Evolutionary conservation across 208 protist species (phyloP), one percentile per base, ranked within the genome.

Genomic region (Naegleria fowleri): DNA sequence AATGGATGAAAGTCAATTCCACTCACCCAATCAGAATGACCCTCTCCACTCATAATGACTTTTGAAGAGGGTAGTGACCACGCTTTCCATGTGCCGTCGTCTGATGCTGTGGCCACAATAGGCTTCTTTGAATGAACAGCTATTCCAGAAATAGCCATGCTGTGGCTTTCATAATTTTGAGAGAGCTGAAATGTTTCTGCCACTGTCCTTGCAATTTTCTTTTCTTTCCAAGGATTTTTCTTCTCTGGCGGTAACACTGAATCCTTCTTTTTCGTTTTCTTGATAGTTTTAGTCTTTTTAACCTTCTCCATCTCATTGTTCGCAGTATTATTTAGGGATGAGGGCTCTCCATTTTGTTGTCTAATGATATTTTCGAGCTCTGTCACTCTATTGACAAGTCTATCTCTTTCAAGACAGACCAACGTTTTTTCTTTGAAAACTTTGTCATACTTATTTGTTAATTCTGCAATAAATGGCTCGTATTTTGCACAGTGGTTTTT

Each of bases 81-180:
- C 76, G 99, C 94, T 22, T 98, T 98, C 98, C 98, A 99, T 33
- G 96, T 97, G 52, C 94, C 92, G 90, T 99, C 98, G 91, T 99
- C 98, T 36, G 97, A 98, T 58, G 95, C 97, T 83, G 96, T 98
- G 6, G 97, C 98, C 52, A 99, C 95, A n/a, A 98, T 96, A 22
- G 95, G 95, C 91, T 98, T 98, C 86, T 94, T 93, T 19, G 98
- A 98, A 93, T 99, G 98, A 86, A 98, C 93, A 3, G 96, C 94
- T 38, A 99, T 84, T 36, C 95, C 93, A 15, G 96, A 95, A 51
- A 98, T 93, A 7, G 97, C 52, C 96, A 97, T 97, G 4, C 96
- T 93, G 93, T 98, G 97, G 3, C 95, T 95, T 86, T 94, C 88
- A 76, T 76, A 86, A 76, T 29, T 19, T 33, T 90, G n/a, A 39